Conservation (phyloP, 805 yeast species). For the Saccharomycopsis fodiens region DNA sequence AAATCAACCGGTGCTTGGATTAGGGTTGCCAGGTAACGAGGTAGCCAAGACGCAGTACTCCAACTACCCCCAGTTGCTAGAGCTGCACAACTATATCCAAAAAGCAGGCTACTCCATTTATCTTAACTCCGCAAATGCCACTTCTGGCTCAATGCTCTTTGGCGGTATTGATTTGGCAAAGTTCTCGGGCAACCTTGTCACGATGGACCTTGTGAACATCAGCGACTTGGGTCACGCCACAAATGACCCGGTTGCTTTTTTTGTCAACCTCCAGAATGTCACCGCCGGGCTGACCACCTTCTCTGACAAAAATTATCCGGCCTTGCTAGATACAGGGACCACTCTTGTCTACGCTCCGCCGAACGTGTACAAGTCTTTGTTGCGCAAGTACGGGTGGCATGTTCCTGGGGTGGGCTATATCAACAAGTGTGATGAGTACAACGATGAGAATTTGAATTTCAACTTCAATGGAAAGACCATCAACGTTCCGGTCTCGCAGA, state of each 20-base stretch:
- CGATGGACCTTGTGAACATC: conserved; percentile 8
- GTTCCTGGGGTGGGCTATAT: conserved; percentile 31
- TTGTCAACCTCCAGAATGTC: conserved; percentile 8
- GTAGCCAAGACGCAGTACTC: conserved; percentile 5
- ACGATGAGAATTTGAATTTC: conserved; percentile 1
- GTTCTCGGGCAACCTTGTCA: conserved; percentile 4
- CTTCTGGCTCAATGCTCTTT: conserved; percentile 13
- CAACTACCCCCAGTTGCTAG: conserved; percentile 12
- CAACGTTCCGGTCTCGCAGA: conserved; percentile 8
- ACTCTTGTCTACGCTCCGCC: conserved; percentile 42
- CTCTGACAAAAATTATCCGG: conserved; percentile 25
- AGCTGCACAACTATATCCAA: conserved; percentile 6
- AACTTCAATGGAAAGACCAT: conserved; percentile 1
- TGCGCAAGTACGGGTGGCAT: conserved; percentile 28
- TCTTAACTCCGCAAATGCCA: conserved; percentile 3
- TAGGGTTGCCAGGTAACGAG: conserved; percentile 14
- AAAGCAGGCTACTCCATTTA: conserved; percentile 12
- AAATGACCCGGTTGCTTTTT: conserved; percentile 18
- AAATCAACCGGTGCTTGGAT: conserved; percentile 8
- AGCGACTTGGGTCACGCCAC: conserved; percentile 6
- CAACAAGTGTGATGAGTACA: conserved; percentile 7
- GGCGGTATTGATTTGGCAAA: conserved; percentile 18
- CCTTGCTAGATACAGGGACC: conserved; percentile 49
- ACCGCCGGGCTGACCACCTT: conserved; percentile 9
- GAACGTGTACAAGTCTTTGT: not conserved